Base-by-base conservation (phyloP, 352 stramenopile species). In the Globisporangium spinosum region DNA sequence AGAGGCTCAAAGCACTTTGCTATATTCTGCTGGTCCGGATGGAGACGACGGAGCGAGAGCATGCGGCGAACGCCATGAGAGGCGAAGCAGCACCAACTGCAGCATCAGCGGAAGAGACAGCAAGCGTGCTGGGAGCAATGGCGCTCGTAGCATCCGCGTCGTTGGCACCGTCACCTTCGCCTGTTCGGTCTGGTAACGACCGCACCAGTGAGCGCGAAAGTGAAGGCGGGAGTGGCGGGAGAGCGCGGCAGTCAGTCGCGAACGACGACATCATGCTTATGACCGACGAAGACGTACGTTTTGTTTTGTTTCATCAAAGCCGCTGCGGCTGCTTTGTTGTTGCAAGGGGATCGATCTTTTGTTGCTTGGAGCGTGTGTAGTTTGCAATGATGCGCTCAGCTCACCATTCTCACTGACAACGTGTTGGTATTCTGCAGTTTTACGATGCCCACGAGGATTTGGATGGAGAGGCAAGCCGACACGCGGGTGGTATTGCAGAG, bases 391-490 rank as follows among this genome's bases (percentile, higher is more conserved):
- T n/a, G 4, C 5, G n/a, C 15, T 49, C 40, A 49, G 15, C 4
- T n/a, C 35, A 43, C 10, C 35, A 43, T 43, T 17, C 10, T 17
- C 12, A 55, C 47, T 17, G n/a, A 55, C 7, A 7, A 4, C 38
- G 9, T 62, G 7, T 15, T 22, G 49, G 2, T 34, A 27, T 22
- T 3, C 2, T 74, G 55, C 64, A 93, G 84, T 93, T 93, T 58
- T 93, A 85, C 49, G 84, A 91, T 47, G 84, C 82, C 0, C 82
- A 91, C 15, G 84, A 91, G 58, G 73, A 79, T 27, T 0, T 78
- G 38, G 81, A 85, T 6, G 74, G 64, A 1, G 81, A 89, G 5
- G 66, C 71, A 8, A 65, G 65, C 15, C 70, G 69, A 32, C 70
- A 73, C 34, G 60, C 67, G 6, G 65, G 62, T 10, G 43, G 13